A percentile compares a stretch with the other conserved stretches of the same genome.
These are phyloP conservation scores for Penicillium sp. DNA, from an alignment of 2,329 filamentous ascomycete species.

Conservation along the genomic window DNA sequence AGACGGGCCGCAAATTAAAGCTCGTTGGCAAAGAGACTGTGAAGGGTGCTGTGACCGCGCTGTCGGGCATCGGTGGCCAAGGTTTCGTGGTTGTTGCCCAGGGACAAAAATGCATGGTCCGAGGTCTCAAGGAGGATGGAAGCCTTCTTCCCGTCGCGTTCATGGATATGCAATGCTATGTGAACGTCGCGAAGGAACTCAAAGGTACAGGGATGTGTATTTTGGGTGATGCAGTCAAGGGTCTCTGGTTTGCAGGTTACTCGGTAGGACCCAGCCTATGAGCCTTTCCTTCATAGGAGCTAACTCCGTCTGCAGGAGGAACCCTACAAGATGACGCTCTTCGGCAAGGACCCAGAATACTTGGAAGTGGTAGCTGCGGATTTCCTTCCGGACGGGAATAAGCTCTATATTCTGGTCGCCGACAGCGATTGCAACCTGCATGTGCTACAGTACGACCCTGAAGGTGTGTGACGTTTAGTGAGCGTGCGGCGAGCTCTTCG, in stretches of 20 bases:
- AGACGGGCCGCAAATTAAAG: conserved; percentile 82
- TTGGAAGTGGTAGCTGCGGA: conserved; percentile 79
- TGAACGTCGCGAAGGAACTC: conserved; percentile 79
- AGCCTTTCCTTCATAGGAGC: neutral
- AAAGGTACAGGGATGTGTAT: conserved; percentile 79
- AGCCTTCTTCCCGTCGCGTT: conserved; percentile 91
- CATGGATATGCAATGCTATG: conserved; percentile 95
- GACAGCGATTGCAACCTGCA: conserved; percentile 86
- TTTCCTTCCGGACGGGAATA: conserved; percentile 80
- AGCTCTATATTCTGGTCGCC: conserved; percentile 76
- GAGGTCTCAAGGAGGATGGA: conserved; percentile 92
- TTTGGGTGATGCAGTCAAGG: conserved; percentile 87
- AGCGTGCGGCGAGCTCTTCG: neutral
- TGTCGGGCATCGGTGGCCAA: conserved; percentile 81
- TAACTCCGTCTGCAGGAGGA: conserved; percentile 63
- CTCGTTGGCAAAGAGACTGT: conserved; percentile 87
- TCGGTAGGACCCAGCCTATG: conserved; percentile 52
- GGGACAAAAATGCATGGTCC: conserved; percentile 95
- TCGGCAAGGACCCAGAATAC: conserved; percentile 78
- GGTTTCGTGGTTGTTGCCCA: conserved; percentile 87
- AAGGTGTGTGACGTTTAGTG: conserved; percentile 61
- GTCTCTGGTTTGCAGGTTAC: conserved; percentile 93
- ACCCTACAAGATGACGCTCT: conserved; percentile 89
- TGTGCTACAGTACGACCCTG: conserved; percentile 88
- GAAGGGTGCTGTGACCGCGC: conserved; percentile 81